Percentiles rank a stretch among this genome's conserved stretches.
Evolutionary conservation across 2,329 filamentous ascomycete species (phyloP).

Genomic region (Botrytis pseudocinerea): DNA sequence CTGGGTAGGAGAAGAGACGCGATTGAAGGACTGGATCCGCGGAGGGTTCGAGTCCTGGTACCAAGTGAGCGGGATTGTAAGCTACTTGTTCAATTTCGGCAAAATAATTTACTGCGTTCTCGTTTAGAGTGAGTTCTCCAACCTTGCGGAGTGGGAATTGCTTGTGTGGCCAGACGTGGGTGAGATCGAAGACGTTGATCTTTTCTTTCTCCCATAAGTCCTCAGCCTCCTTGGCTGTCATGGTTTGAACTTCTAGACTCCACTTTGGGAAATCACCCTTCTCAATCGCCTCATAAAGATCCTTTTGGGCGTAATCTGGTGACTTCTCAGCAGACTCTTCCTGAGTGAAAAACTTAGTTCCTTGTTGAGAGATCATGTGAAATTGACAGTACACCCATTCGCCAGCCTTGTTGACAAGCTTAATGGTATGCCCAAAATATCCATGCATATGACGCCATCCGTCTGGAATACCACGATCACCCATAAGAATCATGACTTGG

Average conservation of each 20-base stretch:
- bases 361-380: slow-evolving; percentile 54
- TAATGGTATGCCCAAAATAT: slow-evolving; percentile 56
- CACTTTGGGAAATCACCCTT: slow-evolving; percentile 55
- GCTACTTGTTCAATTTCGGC: slow-evolving; percentile 68
- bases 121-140: slow-evolving; percentile 50
- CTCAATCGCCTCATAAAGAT: slow-evolving; percentile 55
- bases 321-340: slow-evolving; percentile 46
- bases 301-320: slow-evolving; percentile 54
- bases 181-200: slow-evolving; percentile 55
- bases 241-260: slow-evolving; percentile 55
- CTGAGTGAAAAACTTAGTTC: slow-evolving; percentile 53
- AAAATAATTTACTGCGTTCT: slow-evolving; percentile 57
- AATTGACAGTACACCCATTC: slow-evolving; percentile 56
- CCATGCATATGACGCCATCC: slow-evolving; percentile 56
- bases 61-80: slow-evolving; percentile 65
- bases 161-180: slow-evolving; percentile 54
- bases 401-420: slow-evolving; percentile 55
- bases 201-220: slow-evolving; percentile 43
- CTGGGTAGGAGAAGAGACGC: slow-evolving; percentile 68
- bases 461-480: slow-evolving; percentile 56
- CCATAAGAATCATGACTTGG: slow-evolving; percentile 59
- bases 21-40: slow-evolving; percentile 68
- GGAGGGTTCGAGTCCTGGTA: slow-evolving; percentile 66
- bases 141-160: slow-evolving; percentile 50
- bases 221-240: slow-evolving; percentile 53